phyloP scores from a whole-genome alignment of 2,329 filamentous ascomycete species.

The Fusarium sulawesiense region DNA sequence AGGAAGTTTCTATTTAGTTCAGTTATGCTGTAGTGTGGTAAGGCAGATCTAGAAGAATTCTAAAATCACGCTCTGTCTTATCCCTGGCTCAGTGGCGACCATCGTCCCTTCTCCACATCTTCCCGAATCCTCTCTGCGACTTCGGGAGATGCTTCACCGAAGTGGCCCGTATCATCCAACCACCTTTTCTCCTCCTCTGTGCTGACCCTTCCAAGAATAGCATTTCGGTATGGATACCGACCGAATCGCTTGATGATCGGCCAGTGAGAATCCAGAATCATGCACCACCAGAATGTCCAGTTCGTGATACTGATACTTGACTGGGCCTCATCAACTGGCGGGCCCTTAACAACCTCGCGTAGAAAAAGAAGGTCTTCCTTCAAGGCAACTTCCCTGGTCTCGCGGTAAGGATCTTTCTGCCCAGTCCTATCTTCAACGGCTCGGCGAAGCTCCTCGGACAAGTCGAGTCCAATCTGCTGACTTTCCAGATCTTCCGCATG shows the following conservation, averaged over 20 bases:
- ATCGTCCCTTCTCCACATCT: neutral
- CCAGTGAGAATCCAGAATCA: slow-evolving; percentile 22
- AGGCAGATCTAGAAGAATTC: no score
- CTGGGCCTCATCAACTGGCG: fast-evolving
- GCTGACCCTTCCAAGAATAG: neutral
- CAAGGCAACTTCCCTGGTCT: neutral
- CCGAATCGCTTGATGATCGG: slow-evolving; percentile 11
- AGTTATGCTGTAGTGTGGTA: fast-evolving
- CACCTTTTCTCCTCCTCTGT: slow-evolving; percentile 1
- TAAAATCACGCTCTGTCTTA: no score
- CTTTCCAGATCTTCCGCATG: slow-evolving; percentile 13
- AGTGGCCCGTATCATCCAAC: neutral
- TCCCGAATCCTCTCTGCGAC: neutral
- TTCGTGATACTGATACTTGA: neutral
- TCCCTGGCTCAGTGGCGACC: no score
- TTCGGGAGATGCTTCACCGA: neutral
- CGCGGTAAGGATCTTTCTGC: neutral
- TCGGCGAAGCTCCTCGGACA: neutral
- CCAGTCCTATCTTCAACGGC: neutral
- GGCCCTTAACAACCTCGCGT: neutral
- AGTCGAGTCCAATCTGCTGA: neutral
- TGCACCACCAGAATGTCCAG: slow-evolving; percentile 24
- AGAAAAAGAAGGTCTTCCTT: slow-evolving; percentile 4
- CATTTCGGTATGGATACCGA: slow-evolving; percentile 12
- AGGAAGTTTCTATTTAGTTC: slow-evolving; percentile 1